Evolutionary conservation across 805 yeast genomes (phyloP).

Genomic region (Candida gorgasii): DNA sequence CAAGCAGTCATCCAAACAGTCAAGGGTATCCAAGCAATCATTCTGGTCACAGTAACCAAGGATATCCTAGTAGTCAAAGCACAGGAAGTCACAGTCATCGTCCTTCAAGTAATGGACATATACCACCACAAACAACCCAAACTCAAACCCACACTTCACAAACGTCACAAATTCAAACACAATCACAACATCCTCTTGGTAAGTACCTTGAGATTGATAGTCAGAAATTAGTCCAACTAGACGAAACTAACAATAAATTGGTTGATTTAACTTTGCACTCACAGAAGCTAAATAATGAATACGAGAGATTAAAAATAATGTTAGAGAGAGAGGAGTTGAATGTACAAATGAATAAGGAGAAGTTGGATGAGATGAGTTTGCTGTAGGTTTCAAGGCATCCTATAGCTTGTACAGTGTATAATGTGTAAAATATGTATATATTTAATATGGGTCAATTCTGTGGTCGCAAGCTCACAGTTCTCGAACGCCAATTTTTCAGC

Average conservation of each 20-base stretch:
- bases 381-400: neutral
- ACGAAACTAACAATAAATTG: constrained; percentile 25
- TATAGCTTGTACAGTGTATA: neutral
- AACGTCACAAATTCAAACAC: neutral
- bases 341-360: constrained; percentile 44
- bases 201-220: constrained; percentile 14
- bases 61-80: neutral
- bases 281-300: constrained; percentile 20
- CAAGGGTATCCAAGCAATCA: too few relatives aligned
- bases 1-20: too few relatives aligned
- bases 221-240: constrained; percentile 25
- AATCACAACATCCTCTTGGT: constrained; percentile 1
- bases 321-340: constrained; percentile 34
- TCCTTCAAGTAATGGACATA: neutral
- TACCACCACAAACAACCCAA: neutral
- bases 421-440: neutral
- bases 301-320: constrained; percentile 23
- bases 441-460: too few relatives aligned
- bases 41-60: too few relatives aligned
- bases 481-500: too few relatives aligned
- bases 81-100: neutral
- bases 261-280: constrained; percentile 26
- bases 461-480: too few relatives aligned
- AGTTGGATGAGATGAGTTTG: constrained; percentile 49
- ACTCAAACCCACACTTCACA: neutral